Conservation (phyloP, 2,329 filamentous ascomycete species). For the Dryadomyces sulphureus region DNA sequence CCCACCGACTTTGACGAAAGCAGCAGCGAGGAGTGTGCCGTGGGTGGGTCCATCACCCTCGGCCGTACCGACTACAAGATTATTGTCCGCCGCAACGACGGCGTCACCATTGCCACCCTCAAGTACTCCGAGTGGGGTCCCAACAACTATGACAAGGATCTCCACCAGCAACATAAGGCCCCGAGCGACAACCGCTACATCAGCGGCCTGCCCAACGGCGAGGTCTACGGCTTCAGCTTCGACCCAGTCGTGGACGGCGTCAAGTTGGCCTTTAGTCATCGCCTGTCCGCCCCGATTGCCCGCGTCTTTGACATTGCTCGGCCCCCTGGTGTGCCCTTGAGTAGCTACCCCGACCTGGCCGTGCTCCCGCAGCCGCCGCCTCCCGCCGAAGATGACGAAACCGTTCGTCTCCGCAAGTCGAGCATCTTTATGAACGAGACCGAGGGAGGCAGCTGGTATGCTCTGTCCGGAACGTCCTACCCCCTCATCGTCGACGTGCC, state of each 20-base stretch:
- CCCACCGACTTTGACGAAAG: constrained; percentile 51
- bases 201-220: constrained; percentile 72
- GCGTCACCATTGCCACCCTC: constrained; percentile 70
- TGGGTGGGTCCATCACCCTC: constrained; percentile 65
- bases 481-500: constrained; percentile 50
- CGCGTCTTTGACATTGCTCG: constrained; percentile 80
- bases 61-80: constrained; percentile 85
- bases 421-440: constrained; percentile 81
- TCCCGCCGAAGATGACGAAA: constrained; percentile 34
- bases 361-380: constrained; percentile 74
- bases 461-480: constrained; percentile 74
- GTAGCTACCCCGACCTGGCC: constrained; percentile 62
- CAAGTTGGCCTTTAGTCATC: constrained; percentile 48
- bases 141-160: constrained; percentile 79
- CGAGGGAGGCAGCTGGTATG: constrained; percentile 80
- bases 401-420: constrained; percentile 37
- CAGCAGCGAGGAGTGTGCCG: constrained; percentile 60
- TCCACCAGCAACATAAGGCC: constrained; percentile 64
- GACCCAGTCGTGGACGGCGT: constrained; percentile 23
- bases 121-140: constrained; percentile 91
- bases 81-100: constrained; percentile 61
- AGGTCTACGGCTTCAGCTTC: constrained; percentile 67
- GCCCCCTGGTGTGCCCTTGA: constrained; percentile 45
- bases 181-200: constrained; percentile 84
- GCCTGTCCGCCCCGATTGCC: constrained; percentile 63